Evolutionary conservation across 2,329 filamentous ascomycete genomes (phyloP), one percentile per base, ranked within the genome.

Genomic region (Colletotrichum lentis): DNA sequence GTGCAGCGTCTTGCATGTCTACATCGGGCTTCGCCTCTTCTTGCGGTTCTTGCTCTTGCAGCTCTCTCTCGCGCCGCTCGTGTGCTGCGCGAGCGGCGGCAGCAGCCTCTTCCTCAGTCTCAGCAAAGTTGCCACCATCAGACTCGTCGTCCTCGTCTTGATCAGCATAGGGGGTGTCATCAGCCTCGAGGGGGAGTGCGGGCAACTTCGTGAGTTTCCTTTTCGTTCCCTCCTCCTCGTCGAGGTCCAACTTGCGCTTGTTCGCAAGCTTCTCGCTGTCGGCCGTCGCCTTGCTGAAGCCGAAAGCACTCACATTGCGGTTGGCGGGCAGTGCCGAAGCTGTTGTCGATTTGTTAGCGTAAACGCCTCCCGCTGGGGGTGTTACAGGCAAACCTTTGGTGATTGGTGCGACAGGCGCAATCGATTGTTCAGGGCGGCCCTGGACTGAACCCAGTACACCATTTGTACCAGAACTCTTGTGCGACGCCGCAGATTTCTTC

Each of bases 181-280:
- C 86, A 69, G 84, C 86, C 75, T 90, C 87, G 62, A 92, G 83
- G 62, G 90, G 87, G 67, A 92, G 88, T 72, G 90, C 90, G 66
- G 95, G 94, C 69, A 99, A 88, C 80, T 94, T 96, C 76, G 93
- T 93, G 72, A 99, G 87, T 81, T 96, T 97, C 77, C 94, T 92
- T 75, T 92, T 90, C 2, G 90, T 91, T 39, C 89, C 90, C 74
- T 97, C 93, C 74, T 97, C 95, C 75, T 97, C 95, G 69, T 92
- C 94, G 73, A 97, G 90, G 73, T 94, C 90, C 24, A 97, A 83
- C 69, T 92, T 93, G 72, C 90, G 90, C 75, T 93, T 93, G 22
- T 87, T 83, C 4, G 87, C 83, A 3, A 86, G 78, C 74, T 92
- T 93, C 59, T 92, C 90, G 24, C 78, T 78, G 61, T 93, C 93